Percentiles rank a stretch among this genome's conserved stretches.
These are phyloP conservation scores for Vaccinium corymbosum DNA, from an alignment of 148 eudicot species.

Conservation along the genomic window DNA sequence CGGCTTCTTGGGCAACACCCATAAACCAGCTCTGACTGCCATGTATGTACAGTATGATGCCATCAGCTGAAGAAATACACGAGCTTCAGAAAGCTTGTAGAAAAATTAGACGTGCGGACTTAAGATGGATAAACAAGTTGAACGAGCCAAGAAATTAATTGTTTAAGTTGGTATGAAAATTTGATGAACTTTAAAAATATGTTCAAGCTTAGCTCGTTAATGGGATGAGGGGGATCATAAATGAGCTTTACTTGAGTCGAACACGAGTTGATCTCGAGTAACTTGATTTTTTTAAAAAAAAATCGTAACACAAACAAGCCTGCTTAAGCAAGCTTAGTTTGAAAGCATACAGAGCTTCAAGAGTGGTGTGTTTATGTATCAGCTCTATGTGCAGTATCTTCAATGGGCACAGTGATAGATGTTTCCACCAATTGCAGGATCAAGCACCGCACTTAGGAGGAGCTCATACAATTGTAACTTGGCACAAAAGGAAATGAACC, in stretches of 20 bases:
- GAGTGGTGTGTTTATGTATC: background rate
- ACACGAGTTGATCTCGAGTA: background rate
- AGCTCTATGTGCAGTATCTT: background rate
- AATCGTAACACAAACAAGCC: background rate
- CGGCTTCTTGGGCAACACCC: too few species aligned
- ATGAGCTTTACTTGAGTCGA: background rate
- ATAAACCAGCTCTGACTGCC: too few species aligned
- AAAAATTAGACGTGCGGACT: background rate
- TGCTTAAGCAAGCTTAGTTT: background rate
- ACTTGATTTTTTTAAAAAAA: background rate
- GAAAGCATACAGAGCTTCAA: background rate
- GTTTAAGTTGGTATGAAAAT: background rate
- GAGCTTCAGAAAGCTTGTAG: background rate
- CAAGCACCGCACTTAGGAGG: background rate
- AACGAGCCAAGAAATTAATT: background rate
- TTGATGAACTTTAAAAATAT: background rate
- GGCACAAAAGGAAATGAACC: background rate
- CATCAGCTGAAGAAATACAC: background rate
- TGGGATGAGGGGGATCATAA: background rate
- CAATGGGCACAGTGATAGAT: background rate
- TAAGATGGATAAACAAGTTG: background rate
- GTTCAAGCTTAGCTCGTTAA: background rate
- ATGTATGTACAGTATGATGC: background rate
- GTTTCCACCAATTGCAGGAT: background rate
- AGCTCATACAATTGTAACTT: background rate